Evolutionary conservation across 371 early-diverging fungal genomes (phyloP), one percentile per base, ranked within the genome.

Genomic region (Mortierella sp.): DNA sequence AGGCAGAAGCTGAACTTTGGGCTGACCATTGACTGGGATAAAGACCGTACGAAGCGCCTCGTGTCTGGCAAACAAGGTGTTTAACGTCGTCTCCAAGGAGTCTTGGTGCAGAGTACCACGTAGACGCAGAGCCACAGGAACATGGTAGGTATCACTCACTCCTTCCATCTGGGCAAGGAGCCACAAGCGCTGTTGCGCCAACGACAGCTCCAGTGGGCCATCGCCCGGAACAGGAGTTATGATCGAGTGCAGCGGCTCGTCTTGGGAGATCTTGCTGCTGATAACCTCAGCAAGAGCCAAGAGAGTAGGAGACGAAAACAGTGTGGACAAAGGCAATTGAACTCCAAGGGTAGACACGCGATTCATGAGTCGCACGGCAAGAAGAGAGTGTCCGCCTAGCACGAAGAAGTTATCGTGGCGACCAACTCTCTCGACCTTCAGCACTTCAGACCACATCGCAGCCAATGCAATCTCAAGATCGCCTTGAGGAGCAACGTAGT

Each of bases 321-420:
- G 9, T 28, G 50, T n/a, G 4, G 50, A 50, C 17, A 50, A n/a
- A 28, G 50, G 50, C n/a, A 50, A 28, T 15, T 28, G 30, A 2
- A 28, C 30, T 17, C 50, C 50, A 15, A 50, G 30, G 8, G 50
- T 19, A 6, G 50, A 26, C 8, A 50, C 17, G 2, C 50, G 27
- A 15, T 50, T 50, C 50, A 50, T 41, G 39, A 54, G 11, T 8
- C 42, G 28, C 11, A 56, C 8, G 4, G 32, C 56, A 26, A 64
- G 56, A 3, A 64, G 28, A 1, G 65, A 64, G 28, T 60, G 51
- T 1, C 60, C 65, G 12, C 65, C 65, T 4, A 64, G 34, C 11
- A 21, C 34, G 41, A 57, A 64, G 26, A 64, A 64, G 30, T 53
- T 46, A 17, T 64, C 65, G 39, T 64, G 17, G 19, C 60, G 60